Conservation (phyloP, 164 flowering plant genomes). For the Stephania japonica region DNA sequence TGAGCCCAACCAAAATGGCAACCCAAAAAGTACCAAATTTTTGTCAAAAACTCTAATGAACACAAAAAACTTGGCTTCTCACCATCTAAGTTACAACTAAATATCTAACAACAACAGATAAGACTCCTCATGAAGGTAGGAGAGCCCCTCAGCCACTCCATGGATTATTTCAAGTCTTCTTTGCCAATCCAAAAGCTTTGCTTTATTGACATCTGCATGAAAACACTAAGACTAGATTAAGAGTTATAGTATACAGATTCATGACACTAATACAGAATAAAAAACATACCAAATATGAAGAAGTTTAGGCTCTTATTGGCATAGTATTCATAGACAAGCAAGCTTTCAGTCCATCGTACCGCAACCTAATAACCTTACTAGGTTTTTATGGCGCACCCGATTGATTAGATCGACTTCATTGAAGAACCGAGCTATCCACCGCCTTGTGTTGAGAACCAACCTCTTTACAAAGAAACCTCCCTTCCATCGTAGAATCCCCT, state of each 20-base stretch:
- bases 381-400: constrained; percentile 1
- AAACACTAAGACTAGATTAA: background rate
- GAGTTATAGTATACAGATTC: background rate
- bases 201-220: background rate
- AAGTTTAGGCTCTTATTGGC: background rate
- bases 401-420: background rate
- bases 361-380: background rate
- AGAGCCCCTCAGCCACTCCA: constrained; percentile 2
- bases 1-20: too few relatives aligned
- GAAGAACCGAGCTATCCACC: background rate
- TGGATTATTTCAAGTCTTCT: background rate
- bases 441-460: background rate
- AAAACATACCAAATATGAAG: background rate
- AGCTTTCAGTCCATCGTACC: background rate
- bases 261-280: too few relatives aligned
- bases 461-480: background rate
- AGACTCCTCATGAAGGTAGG: background rate
- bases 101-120: too few relatives aligned
- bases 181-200: constrained; percentile 1
- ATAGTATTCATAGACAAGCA: constrained; percentile 1
- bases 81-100: too few relatives aligned
- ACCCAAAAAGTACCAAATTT: too few relatives aligned
- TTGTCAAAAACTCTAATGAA: too few relatives aligned
- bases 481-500: constrained; percentile 1
- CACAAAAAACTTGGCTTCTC: too few relatives aligned